Base-by-base conservation (phyloP, 2,329 filamentous ascomycete genomes). In the Colletotrichum sp. region DNA sequence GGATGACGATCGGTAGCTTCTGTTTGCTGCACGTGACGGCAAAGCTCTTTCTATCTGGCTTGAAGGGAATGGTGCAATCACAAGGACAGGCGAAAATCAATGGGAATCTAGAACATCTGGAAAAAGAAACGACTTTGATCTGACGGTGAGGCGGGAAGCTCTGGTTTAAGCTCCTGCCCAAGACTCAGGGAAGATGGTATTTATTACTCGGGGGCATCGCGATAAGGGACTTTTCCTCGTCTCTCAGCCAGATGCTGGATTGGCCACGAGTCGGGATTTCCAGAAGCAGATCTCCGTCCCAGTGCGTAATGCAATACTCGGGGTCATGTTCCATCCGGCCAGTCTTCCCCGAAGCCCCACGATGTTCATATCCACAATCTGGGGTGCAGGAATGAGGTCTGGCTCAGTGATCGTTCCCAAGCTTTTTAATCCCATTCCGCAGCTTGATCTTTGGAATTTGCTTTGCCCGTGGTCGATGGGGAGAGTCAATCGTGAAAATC, bases 1-100 rank as follows among this genome's bases (percentile, higher is more conserved):
- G 68, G 55, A 66, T 62, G 61, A 65, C 43, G 70, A 75, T 75
- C 70, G 70, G 18, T 36, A 66, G 52, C 48, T 32, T 52, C 30
- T 67, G 43, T 43, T 36, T 56, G 69, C 21, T 73, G 73, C 73
- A 76, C 73, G 73, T 73, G 73, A 76, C 70, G 48, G 16, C 16
- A 6, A 12, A 38, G 58, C 61, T 43, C n/a, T 62, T 16, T 30
- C 13, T 13, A 21, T 62, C 28, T 55, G 16, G 34, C 24, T 52
- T 43, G 8, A 6, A 21, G 2, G 24, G 36, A 24, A 1, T 16
- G 64, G 18, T 21, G n/a, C 24, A 24, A 26, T 26, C 24, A 52
- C 43, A 30, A n/a, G n/a, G 12, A 38, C 8, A 9, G 15, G 26
- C 8, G 6, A 34, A n/a, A 38, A 21, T 12, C 55, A 38, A 26